Conservation (phyloP, 768 basidiomycete genomes). For the Lentinula raphanica region DNA sequence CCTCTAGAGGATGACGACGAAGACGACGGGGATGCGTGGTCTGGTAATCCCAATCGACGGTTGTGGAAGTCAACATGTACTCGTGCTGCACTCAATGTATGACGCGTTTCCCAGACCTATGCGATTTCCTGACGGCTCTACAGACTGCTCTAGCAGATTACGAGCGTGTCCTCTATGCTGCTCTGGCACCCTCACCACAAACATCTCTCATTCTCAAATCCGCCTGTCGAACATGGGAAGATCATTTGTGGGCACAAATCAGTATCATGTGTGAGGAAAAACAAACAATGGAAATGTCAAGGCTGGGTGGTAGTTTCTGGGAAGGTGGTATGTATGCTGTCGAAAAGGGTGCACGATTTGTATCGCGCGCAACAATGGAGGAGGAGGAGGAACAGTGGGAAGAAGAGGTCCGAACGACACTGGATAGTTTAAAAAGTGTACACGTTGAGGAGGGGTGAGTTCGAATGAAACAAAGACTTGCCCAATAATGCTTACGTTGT, state of each 20-base stretch:
- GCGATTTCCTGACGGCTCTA: neutral
- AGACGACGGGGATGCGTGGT: constrained; percentile 46
- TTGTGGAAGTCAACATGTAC: constrained; percentile 89
- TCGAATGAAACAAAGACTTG: neutral
- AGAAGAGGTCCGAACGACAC: constrained; percentile 50
- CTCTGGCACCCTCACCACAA: constrained; percentile 69
- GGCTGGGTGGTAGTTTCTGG: constrained; percentile 79
- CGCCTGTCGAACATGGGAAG: constrained; percentile 87
- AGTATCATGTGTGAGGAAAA: constrained; percentile 79
- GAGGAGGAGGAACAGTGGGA: constrained; percentile 53
- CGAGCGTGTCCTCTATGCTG: constrained; percentile 86
- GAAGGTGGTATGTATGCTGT: constrained; percentile 52
- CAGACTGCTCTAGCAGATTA: constrained; percentile 58
- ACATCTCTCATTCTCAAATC: constrained; percentile 63
- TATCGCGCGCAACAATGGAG: constrained; percentile 22
- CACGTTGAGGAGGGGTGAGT: constrained; percentile 61
- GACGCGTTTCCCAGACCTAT: constrained; percentile 18
- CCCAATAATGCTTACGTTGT: neutral
- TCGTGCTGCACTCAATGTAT: constrained; percentile 71
- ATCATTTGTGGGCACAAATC: constrained; percentile 90
- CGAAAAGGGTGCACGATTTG: constrained; percentile 28
- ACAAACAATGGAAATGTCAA: constrained; percentile 61
- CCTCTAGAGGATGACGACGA: constrained; percentile 44
- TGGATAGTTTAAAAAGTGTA: constrained; percentile 55
- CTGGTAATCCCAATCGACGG: constrained; percentile 71